These are phyloP conservation scores for Schizochytrium sp. DNA, from an alignment of 108 stramenopile genomes.

Conservation along the genomic window DNA sequence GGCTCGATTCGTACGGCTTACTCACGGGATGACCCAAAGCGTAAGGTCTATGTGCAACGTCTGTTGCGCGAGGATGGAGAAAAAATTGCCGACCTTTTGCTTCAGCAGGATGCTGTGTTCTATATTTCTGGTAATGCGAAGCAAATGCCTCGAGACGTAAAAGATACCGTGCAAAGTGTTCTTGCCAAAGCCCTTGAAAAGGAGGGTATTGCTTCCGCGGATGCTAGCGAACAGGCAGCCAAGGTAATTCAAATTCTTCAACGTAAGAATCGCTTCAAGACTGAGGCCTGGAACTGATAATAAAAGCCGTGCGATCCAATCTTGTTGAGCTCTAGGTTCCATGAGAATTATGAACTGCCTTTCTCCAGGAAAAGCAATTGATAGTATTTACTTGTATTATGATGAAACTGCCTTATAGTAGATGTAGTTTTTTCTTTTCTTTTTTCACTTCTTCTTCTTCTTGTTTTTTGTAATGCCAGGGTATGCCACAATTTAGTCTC, in stretches of 20 bases:
- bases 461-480: too few relatives aligned
- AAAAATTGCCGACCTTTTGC: neutral
- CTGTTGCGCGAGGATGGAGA: neutral
- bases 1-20: constrained; percentile 55
- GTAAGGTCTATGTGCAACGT: constrained; percentile 62
- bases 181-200: constrained; percentile 1
- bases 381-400: too few relatives aligned
- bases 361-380: too few relatives aligned
- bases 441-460: too few relatives aligned
- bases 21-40: neutral
- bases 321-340: too few relatives aligned
- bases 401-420: too few relatives aligned
- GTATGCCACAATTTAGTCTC: too few relatives aligned
- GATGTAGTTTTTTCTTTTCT: too few relatives aligned
- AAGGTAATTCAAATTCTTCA: neutral
- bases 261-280: constrained; percentile 28
- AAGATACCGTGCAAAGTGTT: constrained; percentile 1
- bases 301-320: too few relatives aligned
- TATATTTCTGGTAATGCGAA: constrained; percentile 63
- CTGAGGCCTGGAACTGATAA: constrained; percentile 8
- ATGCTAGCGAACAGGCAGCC: neutral
- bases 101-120: neutral
- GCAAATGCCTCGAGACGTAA: constrained; percentile 62
- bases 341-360: too few relatives aligned
- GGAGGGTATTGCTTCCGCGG: neutral